Conservation (phyloP, 495 filamentous ascomycete genomes). For the Pseudevernia furfuracea region DNA sequence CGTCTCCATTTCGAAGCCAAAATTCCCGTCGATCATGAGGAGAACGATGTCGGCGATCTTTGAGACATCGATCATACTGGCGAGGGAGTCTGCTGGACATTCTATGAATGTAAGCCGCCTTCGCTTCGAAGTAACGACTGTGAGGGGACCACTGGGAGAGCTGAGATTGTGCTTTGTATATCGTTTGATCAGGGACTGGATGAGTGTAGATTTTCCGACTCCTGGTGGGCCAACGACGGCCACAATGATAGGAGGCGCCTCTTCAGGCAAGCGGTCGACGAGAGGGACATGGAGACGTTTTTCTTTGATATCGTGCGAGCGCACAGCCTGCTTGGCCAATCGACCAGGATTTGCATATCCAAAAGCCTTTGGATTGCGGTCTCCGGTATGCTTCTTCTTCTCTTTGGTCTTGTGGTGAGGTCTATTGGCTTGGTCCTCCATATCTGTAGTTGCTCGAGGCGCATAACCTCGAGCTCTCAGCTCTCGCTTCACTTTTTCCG, state of each 20-base stretch:
- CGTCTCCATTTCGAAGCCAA: conserved; percentile 98
- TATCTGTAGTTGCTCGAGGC: conserved; percentile 30
- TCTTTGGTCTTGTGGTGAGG: conserved; percentile 81
- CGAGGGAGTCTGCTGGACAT: conserved; percentile 86
- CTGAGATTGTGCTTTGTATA: conserved; percentile 94
- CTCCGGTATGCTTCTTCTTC: conserved; percentile 76
- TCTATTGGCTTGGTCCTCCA: conserved; percentile 82
- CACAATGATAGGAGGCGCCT: conserved; percentile 88
- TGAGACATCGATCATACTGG: conserved; percentile 88
- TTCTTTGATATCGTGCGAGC: conserved; percentile 93
- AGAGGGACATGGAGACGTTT: conserved; percentile 92
- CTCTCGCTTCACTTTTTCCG: not conserved
- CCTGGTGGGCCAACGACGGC: conserved; percentile 90
- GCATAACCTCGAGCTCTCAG: not conserved
- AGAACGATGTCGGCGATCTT: conserved; percentile 96
- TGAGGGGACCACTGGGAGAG: conserved; percentile 83
- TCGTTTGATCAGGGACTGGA: conserved; percentile 86
- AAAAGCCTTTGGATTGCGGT: conserved; percentile 87
- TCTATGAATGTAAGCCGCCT: conserved; percentile 91
- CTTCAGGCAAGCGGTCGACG: conserved; percentile 89
- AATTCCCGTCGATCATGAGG: conserved; percentile 97
- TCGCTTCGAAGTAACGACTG: conserved; percentile 87
- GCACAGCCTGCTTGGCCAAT: conserved; percentile 71
- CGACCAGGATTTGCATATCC: conserved; percentile 77
- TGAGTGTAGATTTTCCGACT: conserved; percentile 69